phyloP scores from a whole-genome alignment of 2,329 filamentous ascomycete genomes.

The Ceratocystis diversiconidia region DNA sequence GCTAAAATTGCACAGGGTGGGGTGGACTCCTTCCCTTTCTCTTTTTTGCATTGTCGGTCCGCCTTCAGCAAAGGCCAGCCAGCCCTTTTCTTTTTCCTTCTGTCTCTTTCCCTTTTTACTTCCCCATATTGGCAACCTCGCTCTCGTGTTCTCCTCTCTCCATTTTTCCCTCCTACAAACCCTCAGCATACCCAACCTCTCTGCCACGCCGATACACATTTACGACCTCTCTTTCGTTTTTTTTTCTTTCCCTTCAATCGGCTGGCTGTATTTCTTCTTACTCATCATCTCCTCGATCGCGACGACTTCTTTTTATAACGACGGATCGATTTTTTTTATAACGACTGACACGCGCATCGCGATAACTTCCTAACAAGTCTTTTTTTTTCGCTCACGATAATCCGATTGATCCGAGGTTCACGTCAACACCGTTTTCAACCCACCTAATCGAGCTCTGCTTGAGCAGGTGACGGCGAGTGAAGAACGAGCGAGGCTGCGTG shows the following conservation, averaged over 20 bases:
- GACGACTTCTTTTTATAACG: conserved; percentile 11
- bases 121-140: conserved; percentile 18
- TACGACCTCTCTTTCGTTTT: not conserved
- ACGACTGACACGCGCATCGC: conserved; percentile 8
- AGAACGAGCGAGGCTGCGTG: not conserved
- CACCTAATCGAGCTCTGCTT: conserved; percentile 16
- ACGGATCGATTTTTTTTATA: conserved; percentile 14
- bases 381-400: conserved; percentile 6
- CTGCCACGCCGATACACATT: conserved; percentile 8
- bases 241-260: conserved; percentile 14
- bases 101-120: conserved; percentile 11
- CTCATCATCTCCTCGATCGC: conserved; percentile 13
- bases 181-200: conserved; percentile 6
- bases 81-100: conserved; percentile 9
- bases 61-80: conserved; percentile 2
- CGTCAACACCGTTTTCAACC: not conserved
- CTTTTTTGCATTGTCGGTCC: not conserved
- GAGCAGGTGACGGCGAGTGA: conserved; percentile 15
- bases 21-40: no score
- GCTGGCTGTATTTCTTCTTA: conserved; percentile 14
- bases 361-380: not conserved
- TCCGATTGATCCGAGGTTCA: not conserved
- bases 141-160: conserved; percentile 17
- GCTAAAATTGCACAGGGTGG: conserved; percentile 12
- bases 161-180: conserved; percentile 17